Evolutionary conservation across 163 green algal species (phyloP).

Genomic region (Chloromonas sp.): DNA sequence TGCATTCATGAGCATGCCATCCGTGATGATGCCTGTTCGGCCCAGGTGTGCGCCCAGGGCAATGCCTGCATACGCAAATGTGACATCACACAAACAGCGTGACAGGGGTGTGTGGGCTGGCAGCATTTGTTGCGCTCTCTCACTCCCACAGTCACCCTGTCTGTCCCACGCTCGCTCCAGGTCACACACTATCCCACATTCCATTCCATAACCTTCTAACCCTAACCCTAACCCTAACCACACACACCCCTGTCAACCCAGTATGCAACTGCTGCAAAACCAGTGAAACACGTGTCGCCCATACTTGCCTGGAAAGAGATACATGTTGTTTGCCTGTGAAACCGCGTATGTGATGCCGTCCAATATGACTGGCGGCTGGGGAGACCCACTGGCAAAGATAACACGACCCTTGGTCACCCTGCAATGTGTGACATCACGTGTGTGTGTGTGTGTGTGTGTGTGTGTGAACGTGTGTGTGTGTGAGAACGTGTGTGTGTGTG

Average conservation of each 20-base stretch:
- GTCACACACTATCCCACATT: neutral
- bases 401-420: conserved; percentile 39
- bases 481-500: conserved; percentile 4
- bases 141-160: too few species aligned
- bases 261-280: too few species aligned
- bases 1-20: conserved; percentile 70
- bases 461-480: neutral
- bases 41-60: conserved; percentile 65
- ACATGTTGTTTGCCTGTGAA: conserved; percentile 87
- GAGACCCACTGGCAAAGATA: conserved; percentile 76
- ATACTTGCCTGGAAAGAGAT: conserved; percentile 72
- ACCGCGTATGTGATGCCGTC: conserved; percentile 13
- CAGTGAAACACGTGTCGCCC: too few species aligned
- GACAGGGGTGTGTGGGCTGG: neutral
- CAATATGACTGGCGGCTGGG: conserved; percentile 46
- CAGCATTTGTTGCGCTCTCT: too few species aligned
- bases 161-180: neutral
- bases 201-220: neutral
- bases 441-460: too few species aligned
- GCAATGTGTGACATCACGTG: neutral
- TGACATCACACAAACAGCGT: conserved; percentile 6
- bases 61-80: conserved; percentile 33
- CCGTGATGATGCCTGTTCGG: conserved; percentile 44
- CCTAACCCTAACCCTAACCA: neutral
- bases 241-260: too few species aligned